Base-by-base conservation (phyloP, 2,329 filamentous ascomycete genomes). In the Biscogniauxia marginata region DNA sequence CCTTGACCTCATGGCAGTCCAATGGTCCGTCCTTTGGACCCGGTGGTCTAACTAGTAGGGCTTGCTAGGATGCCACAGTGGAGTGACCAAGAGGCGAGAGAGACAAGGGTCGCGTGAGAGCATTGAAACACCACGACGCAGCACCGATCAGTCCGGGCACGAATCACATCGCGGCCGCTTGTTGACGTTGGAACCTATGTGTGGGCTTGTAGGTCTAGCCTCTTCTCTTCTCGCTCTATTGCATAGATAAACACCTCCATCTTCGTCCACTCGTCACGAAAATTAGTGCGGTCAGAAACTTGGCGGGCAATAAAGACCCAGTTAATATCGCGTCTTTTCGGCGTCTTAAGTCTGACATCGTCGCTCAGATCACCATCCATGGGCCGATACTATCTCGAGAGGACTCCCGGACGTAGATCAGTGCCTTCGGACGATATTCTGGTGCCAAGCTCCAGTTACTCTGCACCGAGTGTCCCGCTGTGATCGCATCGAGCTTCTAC, bases 21-120 rank as follows among this genome's bases (percentile, higher is more conserved):
- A 61, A 52, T 64, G 60, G 62, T 47, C 56, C 44, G 44, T 57
- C 56, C 58, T 59, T 7, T 43, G 2, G 46, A 34, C 30, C 19
- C 25, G 18, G 16, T 34, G 44, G 46, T 49, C 52, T 45, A 34
- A 24, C 51, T 53, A 47, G 2, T n/a, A 39, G 30, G 44, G 13
- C 44, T 18, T 49, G 18, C 46, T 22, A 21, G 23, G 46, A 49
- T 30, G 19, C 46, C 30, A 39, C 30, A 39, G 30, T 39, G 30
- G 30, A 39, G 30, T 39, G 30, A 39, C 30, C 46, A 30, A 49
- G 48, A 30, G n/a, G 24, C 22, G 24, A 39, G 22, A 18, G n/a
- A 18, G 21, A 24, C 46, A 18, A 24, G 46, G 46, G 22, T 49
- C 8, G 19, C 7, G 46, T 49, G 23, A 30, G 48, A 30, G 24